Base-by-base conservation (phyloP, 495 filamentous ascomycete genomes). In the Astrothelium macrocarpum region DNA sequence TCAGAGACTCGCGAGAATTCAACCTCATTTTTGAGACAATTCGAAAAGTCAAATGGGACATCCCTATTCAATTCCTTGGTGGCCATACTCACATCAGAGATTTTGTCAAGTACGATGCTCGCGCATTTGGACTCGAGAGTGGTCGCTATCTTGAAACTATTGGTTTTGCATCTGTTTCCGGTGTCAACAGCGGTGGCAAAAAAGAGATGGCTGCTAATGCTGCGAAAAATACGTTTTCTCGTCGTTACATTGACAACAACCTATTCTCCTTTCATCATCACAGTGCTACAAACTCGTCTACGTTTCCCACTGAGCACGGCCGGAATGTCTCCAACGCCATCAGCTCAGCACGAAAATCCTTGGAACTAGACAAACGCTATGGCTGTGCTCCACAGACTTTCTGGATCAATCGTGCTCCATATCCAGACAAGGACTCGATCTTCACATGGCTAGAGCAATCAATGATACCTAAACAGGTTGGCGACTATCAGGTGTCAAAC, bases 71-170 rank as follows among this genome's bases (percentile, higher is more conserved):
- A 66, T 96, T 97, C 73, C 91, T 98, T 62, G 93, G 90, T 53
- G 94, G 94, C 4, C 94, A 98, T 71, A 84, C 85, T 29, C 94
- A 98, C 71, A 87, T 96, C 49, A 84, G 94, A 4, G 91, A 98
- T 69, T 94, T 88, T 70, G 84, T 79, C 20, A 82, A 82, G 59
- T 97, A 89, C 70, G 94, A 97, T 71, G 77, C 79, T 53, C 88
- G 87, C 66, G 87, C 92, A 1, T 87, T 86, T 64, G 94, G 85
- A 0, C 75, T 98, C 16, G 91, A 91, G 34, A 91, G 88, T 70
- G 94, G 94, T n/a, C 82, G 93, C 1, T 98, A 96, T 74, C 91
- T 96, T 82, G 94, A 98, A 76, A 97, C 95, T n/a, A 85, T 97
- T 59, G 94, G 94, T 4, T 98, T 91, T 78, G 82, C 95, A 84